Percentiles rank a stretch among this genome's conserved stretches.
phyloP scores from a whole-genome alignment of 179 eudicot species.

The Silene vulgaris region DNA sequence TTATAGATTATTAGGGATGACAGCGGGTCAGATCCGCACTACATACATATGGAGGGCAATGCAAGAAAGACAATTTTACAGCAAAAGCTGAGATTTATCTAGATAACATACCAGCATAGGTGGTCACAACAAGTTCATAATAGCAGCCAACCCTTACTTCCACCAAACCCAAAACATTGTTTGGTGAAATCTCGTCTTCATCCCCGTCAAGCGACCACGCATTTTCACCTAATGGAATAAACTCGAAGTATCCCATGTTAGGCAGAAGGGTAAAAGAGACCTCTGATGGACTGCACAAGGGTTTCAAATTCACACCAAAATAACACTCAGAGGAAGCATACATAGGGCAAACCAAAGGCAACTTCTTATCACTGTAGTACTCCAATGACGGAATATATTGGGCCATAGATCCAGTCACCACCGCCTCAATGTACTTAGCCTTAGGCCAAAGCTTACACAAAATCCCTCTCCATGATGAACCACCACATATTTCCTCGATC shows the following conservation, averaged over 20 bases:
- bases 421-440: slow-evolving; percentile 72
- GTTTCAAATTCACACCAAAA: slow-evolving; percentile 65
- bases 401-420: slow-evolving; percentile 72
- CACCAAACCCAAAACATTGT: slow-evolving; percentile 44
- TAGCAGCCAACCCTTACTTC: slow-evolving; percentile 46
- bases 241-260: slow-evolving; percentile 68
- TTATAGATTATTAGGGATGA: no score
- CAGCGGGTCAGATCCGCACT: no score
- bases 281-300: slow-evolving; percentile 51
- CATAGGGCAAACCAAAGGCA: slow-evolving; percentile 64
- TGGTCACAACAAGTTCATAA: slow-evolving; percentile 67
- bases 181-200: slow-evolving; percentile 39
- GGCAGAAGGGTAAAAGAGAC: slow-evolving; percentile 63
- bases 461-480: slow-evolving; percentile 59
- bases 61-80: neutral
- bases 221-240: slow-evolving; percentile 52
- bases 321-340: slow-evolving; percentile 73
- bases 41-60: neutral
- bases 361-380: slow-evolving; percentile 45
- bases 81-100: neutral
- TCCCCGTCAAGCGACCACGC: slow-evolving; percentile 30
- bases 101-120: slow-evolving; percentile 51
- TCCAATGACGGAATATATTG: slow-evolving; percentile 56
- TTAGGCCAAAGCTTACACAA: slow-evolving; percentile 59
- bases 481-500: slow-evolving; percentile 49